phyloP scores from a whole-genome alignment of 345 rosid genomes.

The Camelina laxa region DNA sequence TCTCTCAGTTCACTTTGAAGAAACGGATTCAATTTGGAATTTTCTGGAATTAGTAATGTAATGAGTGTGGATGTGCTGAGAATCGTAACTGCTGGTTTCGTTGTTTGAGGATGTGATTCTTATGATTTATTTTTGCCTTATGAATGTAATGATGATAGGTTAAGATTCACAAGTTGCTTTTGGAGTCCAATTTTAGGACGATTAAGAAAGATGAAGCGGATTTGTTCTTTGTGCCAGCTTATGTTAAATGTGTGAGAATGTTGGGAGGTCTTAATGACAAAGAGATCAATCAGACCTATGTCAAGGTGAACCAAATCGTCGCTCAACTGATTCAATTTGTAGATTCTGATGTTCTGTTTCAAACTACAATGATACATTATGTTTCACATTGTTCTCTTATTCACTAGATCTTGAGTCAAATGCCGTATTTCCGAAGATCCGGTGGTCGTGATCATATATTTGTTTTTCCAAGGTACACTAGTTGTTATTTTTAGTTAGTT shows the following conservation, averaged over 20 bases:
- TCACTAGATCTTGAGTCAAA: constrained; percentile 79
- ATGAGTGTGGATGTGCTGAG: neutral
- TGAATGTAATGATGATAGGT: constrained; percentile 56
- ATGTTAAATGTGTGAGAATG: constrained; percentile 89
- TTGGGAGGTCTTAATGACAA: constrained; percentile 91
- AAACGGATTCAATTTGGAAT: neutral
- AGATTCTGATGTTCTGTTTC: neutral
- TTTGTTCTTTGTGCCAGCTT: constrained; percentile 93
- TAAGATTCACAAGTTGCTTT: constrained; percentile 72
- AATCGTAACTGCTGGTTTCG: neutral
- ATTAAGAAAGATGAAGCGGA: constrained; percentile 81
- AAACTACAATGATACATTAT: neutral
- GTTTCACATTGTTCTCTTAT: neutral
- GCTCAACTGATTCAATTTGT: neutral
- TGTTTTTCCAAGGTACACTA: constrained; percentile 84
- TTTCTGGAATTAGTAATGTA: constrained; percentile 15
- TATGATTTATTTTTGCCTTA: neutral
- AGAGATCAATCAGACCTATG: constrained; percentile 86
- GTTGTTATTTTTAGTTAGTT: neutral
- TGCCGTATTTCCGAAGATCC: constrained; percentile 89
- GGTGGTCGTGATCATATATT: constrained; percentile 97
- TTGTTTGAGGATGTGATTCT: neutral
- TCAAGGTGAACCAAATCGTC: constrained; percentile 57
- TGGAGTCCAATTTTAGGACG: constrained; percentile 74
- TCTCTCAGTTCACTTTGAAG: neutral